Evolutionary conservation across 2,329 filamentous ascomycete genomes (phyloP), one percentile per base, ranked within the genome.

Genomic region (Stylonectria norvegica): DNA sequence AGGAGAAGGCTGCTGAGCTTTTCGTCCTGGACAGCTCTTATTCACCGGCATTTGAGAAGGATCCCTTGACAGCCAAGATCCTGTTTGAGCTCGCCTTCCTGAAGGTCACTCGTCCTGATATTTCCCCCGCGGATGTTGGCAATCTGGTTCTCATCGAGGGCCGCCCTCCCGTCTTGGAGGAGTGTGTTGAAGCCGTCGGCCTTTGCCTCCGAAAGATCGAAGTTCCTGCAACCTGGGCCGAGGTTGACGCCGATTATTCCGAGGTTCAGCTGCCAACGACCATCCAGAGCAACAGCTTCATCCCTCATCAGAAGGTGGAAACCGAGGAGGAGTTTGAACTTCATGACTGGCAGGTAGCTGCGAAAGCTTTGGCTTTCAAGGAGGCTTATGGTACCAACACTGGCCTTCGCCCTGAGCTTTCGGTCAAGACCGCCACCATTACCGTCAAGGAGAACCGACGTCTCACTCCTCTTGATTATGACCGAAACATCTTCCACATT

Each of bases 401-500:
- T 49, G 71, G 71, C 38, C 80, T 98, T 28, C 86, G 93, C 38
- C 93, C 93, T 9, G 93, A 98, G 58, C 73, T 95, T 39, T 71
- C 85, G 8, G 81, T 88, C 59, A 89, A 91, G 78, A 97, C 91
- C 2, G 83, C 79, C 57, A 87, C 89, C 29, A 85, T 96, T 38
- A 85, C 82, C 39, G 90, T 98, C 66, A 89, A 94, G 73, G 93
- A 97, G 73, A 96, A 95, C 71, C 87, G 93, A 47, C 83, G 93
- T 49, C 78, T 98, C 40, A 98, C 93, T 0, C 93, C 93, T 3
- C 58, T 68, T 17, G 85, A 83, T 20, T 98, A 98, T 62, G 90
- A 97, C 66, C 89, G 93, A 56, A 96, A 98, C 76, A 97, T 98
- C 67, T 98, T 98, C 84, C 93, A 98, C 71, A 97, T 98, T 48